phyloP scores from a whole-genome alignment of 1,284 basidiomycete species.

The Golubevia sp. region DNA sequence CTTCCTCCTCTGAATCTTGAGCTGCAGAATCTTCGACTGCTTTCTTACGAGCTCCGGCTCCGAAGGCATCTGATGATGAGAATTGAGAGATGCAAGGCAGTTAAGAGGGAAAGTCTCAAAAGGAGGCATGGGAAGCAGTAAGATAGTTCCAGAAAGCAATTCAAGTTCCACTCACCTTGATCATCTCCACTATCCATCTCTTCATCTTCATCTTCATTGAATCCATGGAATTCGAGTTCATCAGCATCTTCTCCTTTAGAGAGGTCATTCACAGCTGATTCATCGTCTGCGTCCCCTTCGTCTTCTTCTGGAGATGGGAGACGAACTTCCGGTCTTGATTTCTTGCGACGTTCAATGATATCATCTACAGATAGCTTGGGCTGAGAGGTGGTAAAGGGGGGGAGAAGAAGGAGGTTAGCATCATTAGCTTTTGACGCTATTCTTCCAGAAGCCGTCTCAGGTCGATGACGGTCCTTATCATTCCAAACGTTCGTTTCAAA shows the following conservation, averaged over 20 bases:
- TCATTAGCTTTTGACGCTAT: too few relatives aligned
- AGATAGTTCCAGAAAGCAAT: background rate
- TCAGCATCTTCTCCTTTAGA: conserved; percentile 18
- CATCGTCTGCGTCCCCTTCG: conserved; percentile 9
- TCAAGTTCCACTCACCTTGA: conserved; percentile 1
- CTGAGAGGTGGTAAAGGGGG: background rate
- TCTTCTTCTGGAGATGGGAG: background rate
- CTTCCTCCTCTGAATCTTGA: conserved; percentile 12
- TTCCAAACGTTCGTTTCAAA: too few relatives aligned
- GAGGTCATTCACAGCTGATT: background rate
- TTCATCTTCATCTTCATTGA: background rate
- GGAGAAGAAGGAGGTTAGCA: background rate
- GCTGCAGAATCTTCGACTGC: background rate
- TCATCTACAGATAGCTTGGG: conserved; percentile 37
- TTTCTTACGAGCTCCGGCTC: background rate
- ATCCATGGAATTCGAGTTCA: background rate
- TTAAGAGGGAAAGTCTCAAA: background rate
- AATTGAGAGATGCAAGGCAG: background rate
- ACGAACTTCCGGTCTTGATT: background rate
- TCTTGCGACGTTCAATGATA: conserved; percentile 44
- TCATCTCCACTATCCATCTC: background rate
- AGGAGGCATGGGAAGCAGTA: background rate
- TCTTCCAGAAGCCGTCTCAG: too few relatives aligned
- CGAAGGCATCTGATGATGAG: background rate
- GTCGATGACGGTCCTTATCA: too few relatives aligned